A percentile compares a stretch with the other conserved stretches of the same genome.
Evolutionary conservation across 1,139 yeast species (phyloP).

Genomic region (Candida neerlandica): DNA sequence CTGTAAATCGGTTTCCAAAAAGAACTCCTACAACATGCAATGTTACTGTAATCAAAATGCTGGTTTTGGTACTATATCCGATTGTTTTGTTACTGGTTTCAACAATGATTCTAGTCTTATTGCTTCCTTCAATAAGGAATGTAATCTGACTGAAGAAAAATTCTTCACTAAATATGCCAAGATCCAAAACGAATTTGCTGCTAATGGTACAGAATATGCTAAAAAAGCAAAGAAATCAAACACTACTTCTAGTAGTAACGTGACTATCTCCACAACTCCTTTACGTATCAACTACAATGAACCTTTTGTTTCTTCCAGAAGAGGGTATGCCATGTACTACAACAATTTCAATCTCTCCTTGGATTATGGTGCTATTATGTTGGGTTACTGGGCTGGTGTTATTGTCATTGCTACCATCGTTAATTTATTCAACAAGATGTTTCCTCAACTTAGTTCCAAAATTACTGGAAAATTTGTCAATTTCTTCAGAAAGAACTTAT

Average conservation of each 20-base stretch:
- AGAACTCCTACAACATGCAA: constrained; percentile 5
- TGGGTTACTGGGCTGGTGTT: constrained; percentile 53
- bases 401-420: constrained; percentile 39
- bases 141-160: constrained; percentile 15
- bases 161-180: constrained; percentile 12
- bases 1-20: constrained; percentile 8
- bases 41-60: constrained; percentile 21
- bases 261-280: constrained; percentile 1
- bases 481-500: constrained; percentile 28
- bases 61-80: constrained; percentile 24
- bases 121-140: constrained; percentile 17
- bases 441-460: constrained; percentile 6
- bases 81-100: constrained; percentile 22
- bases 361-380: constrained; percentile 49
- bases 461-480: constrained; percentile 14
- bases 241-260: no score
- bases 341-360: constrained; percentile 32
- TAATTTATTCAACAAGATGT: constrained; percentile 40
- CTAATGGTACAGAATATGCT: constrained; percentile 5
- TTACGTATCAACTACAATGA: constrained; percentile 10
- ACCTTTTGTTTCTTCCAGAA: constrained; percentile 10
- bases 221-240: neutral
- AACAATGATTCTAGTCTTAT: constrained; percentile 18
- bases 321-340: constrained; percentile 12
- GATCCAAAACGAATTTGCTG: constrained; percentile 7